Evolutionary conservation across 768 basidiomycete genomes (phyloP).

Genomic region (Phlebiopsis flavidoalba): DNA sequence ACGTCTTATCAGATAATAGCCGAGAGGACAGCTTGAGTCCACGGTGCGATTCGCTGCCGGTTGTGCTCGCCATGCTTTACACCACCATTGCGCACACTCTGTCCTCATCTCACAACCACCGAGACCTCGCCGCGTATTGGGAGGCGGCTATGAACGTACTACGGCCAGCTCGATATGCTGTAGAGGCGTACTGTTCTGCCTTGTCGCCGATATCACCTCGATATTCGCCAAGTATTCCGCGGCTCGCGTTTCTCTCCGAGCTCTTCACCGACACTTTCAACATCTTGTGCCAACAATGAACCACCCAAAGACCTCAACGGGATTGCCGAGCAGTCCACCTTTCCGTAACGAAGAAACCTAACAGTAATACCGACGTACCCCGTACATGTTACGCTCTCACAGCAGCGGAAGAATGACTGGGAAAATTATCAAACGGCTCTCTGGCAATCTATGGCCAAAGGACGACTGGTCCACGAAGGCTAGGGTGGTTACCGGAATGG

Average conservation of each 20-base stretch:
- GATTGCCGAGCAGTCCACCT: neutral
- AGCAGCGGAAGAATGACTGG: conserved; percentile 82
- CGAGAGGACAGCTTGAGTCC: neutral
- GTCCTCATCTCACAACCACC: neutral
- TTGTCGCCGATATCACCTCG: neutral
- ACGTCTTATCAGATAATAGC: neutral
- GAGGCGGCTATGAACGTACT: conserved; percentile 2
- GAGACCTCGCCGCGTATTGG: neutral
- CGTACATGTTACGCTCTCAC: conserved; percentile 17
- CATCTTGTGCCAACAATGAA: conserved; percentile 4
- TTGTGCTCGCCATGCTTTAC: conserved; percentile 3
- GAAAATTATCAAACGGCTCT: conserved; percentile 74
- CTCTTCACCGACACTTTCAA: neutral
- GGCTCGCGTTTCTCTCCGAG: neutral
- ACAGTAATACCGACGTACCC: conserved; percentile 4
- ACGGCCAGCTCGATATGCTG: conserved; percentile 2
- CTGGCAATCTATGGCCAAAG: conserved; percentile 90
- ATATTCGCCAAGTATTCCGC: neutral
- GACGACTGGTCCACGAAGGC: conserved; percentile 77
- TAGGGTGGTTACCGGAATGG: conserved; percentile 80
- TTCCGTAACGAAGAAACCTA: neutral
- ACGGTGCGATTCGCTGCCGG: neutral
- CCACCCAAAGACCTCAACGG: neutral
- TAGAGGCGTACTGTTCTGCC: neutral
- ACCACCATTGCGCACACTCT: conserved; percentile 7